phyloP scores from a whole-genome alignment of 1,139 yeast species.

The Diutina neorugosa region DNA sequence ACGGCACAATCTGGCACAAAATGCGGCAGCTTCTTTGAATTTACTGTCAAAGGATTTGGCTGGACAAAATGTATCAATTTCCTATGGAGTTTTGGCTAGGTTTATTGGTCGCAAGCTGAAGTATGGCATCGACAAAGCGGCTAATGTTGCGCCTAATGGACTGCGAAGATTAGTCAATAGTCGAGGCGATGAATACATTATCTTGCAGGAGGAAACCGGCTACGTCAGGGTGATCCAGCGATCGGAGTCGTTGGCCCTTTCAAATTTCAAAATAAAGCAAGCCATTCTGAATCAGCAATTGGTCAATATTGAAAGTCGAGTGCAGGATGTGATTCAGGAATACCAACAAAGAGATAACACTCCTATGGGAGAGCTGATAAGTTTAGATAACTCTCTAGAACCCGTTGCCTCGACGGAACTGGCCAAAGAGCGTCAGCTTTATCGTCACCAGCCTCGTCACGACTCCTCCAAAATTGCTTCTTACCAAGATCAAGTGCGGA shows the following conservation, averaged over 20 bases:
- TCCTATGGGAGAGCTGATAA: background rate
- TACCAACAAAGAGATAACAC: background rate
- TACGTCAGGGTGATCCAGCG: slow-evolving; percentile 21
- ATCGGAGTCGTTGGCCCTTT: slow-evolving; percentile 6
- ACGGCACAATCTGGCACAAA: background rate
- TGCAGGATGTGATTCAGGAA: slow-evolving; percentile 17
- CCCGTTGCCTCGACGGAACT: background rate
- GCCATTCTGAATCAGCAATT: slow-evolving; percentile 12
- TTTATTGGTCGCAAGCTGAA: slow-evolving; percentile 14
- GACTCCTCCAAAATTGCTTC: background rate
- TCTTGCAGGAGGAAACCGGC: slow-evolving; percentile 21
- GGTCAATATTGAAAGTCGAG: slow-evolving; percentile 16
- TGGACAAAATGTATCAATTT: slow-evolving; percentile 9
- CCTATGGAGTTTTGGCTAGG: slow-evolving; percentile 13
- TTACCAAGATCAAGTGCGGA: background rate
- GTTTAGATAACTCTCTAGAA: background rate
- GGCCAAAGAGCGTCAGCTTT: background rate
- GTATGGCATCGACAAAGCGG: slow-evolving; percentile 13
- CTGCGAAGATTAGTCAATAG: slow-evolving; percentile 17
- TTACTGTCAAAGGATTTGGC: slow-evolving; percentile 10
- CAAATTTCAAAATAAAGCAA: slow-evolving; percentile 6
- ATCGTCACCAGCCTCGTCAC: background rate
- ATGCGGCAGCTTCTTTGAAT: background rate
- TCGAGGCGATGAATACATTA: slow-evolving; percentile 30
- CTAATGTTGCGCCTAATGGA: slow-evolving; percentile 12